Evolutionary conservation across 1,284 basidiomycete genomes (phyloP).

Genomic region (Puccinia polysora): DNA sequence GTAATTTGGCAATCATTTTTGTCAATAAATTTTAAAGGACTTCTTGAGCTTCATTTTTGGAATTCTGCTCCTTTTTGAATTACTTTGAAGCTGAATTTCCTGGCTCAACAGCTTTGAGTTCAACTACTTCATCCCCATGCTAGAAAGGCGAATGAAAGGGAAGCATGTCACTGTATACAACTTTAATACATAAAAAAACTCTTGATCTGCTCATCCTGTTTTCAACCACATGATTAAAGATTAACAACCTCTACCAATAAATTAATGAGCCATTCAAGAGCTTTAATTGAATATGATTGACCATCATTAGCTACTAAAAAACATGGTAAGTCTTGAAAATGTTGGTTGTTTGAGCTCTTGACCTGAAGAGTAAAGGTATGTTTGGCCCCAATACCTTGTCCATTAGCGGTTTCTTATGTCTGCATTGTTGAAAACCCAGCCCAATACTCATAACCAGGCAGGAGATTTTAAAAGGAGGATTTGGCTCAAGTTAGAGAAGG

Average conservation of each 20-base stretch:
- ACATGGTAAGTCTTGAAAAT: slow-evolving; percentile 30
- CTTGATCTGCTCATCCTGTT: no score
- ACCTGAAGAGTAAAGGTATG: slow-evolving; percentile 43
- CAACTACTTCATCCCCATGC: slow-evolving; percentile 42
- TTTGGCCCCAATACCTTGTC: slow-evolving; percentile 35
- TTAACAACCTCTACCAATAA: slow-evolving; percentile 38
- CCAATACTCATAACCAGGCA: slow-evolving; percentile 39
- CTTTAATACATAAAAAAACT: not conserved
- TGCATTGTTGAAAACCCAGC: slow-evolving; percentile 41
- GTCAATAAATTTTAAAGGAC: slow-evolving; percentile 26
- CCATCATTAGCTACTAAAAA: slow-evolving; percentile 41
- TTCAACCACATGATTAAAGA: not conserved
- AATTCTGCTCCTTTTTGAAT: slow-evolving; percentile 22
- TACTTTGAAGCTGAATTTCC: slow-evolving; percentile 23
- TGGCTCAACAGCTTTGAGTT: slow-evolving; percentile 32
- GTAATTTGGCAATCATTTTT: slow-evolving; percentile 43
- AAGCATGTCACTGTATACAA: not conserved
- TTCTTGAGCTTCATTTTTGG: slow-evolving; percentile 37
- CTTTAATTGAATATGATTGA: slow-evolving; percentile 41
- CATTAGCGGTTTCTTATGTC: slow-evolving; percentile 34
- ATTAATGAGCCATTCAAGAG: slow-evolving; percentile 39
- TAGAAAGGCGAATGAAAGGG: not conserved
- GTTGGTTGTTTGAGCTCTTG: slow-evolving; percentile 35
- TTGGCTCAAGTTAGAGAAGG: slow-evolving; percentile 24
- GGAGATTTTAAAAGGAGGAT: slow-evolving; percentile 20